phyloP scores from a whole-genome alignment of 352 stramenopile genomes.

The Aphanomyces astaci region DNA sequence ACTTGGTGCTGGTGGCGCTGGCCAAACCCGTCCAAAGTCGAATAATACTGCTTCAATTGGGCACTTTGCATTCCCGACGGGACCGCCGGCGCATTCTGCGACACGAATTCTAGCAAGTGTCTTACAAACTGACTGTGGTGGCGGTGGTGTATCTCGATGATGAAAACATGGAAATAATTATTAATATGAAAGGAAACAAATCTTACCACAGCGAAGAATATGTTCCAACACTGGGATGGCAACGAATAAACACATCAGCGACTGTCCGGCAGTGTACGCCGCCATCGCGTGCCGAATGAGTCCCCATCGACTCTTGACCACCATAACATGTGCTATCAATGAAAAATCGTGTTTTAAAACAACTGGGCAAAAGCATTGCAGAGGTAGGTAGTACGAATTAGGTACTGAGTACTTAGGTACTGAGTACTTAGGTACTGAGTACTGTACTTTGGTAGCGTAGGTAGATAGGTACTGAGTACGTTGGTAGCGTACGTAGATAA shows the following conservation, averaged over 20 bases:
- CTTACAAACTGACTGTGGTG: too few species aligned
- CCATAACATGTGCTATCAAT: neutral
- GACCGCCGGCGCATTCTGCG: constrained; percentile 30
- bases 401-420: too few species aligned
- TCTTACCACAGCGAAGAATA: constrained; percentile 31
- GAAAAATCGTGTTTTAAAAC: neutral
- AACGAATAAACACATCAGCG: constrained; percentile 50
- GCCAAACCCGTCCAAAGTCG: constrained; percentile 67
- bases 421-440: too few species aligned
- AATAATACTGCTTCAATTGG: constrained; percentile 69
- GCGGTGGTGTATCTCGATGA: too few species aligned
- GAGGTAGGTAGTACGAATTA: too few species aligned
- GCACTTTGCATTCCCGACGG: constrained; percentile 31
- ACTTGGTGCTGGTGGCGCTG: constrained; percentile 73
- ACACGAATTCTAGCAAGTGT: constrained; percentile 43
- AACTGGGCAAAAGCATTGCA: too few species aligned
- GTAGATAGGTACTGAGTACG: too few species aligned
- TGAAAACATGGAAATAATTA: too few species aligned
- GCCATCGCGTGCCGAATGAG: neutral
- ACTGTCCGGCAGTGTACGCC: constrained; percentile 26
- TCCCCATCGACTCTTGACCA: neutral
- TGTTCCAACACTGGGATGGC: constrained; percentile 62
- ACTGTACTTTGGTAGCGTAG: too few species aligned
- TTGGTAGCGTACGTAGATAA: too few species aligned
- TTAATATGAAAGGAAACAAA: too few species aligned